Evolutionary conservation across 2,329 filamentous ascomycete species (phyloP), one percentile per base, ranked within the genome.

Genomic region (Sporothrix humicola): DNA sequence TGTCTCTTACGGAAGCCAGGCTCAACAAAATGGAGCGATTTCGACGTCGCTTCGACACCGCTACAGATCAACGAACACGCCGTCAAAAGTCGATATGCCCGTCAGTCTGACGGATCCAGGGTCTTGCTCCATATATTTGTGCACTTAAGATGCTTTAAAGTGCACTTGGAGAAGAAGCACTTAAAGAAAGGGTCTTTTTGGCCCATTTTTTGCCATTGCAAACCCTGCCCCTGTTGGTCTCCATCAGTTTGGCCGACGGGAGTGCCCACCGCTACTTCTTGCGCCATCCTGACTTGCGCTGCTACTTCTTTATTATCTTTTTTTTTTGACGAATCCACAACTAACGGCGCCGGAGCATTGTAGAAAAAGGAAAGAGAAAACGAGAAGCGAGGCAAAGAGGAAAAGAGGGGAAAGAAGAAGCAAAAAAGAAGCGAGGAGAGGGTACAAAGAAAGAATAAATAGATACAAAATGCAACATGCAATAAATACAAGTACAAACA

Each of bases 241-340:
- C 26, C 56, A n/a, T 37, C 26, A 59, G 26, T 37, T 37, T 59
- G 56, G 56, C 56, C 26, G 37, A 12, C 59, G 59, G 59, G 37
- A 65, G 59, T 65, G 59, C 42, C 59, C 59, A 65, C 59, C 59
- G 37, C 59, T 46, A 37, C 37, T 42, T 69, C 37, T 69, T 52
- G 46, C 46, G 46, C 17, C 48, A 69, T 52, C 26, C 31, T 37
- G 31, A 37, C 31, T 7, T 37, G 31, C 31, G 31, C 31, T 37
- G 31, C 31, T 37, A 37, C 31, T 37, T 37, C 31, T 37, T 37
- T 37, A 37, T 37, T 37, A 7, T 37, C 31, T 37, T 37, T 37
- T 37, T 37, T 37, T 37, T 5, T 37, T 37, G 31, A 3, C 31
- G 15, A 52, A 52, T 10, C 26, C 26, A 54, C 48, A 17, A 42